Conservation (phyloP, 352 stramenopile genomes). For the Globisporangium heterothallicum region DNA sequence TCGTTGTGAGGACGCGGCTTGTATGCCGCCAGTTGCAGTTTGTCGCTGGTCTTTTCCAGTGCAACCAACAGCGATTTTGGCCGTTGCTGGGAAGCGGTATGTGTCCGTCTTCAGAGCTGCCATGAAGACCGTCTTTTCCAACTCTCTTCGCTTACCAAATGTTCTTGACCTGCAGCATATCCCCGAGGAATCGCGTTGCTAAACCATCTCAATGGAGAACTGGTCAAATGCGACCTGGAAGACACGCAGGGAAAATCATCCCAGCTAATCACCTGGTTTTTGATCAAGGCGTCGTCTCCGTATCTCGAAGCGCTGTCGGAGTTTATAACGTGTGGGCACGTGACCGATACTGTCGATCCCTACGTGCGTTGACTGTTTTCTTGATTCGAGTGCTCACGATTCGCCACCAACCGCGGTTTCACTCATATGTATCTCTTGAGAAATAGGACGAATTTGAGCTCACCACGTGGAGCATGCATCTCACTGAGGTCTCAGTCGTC, state of each 20-base stretch:
- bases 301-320: conserved; percentile 47
- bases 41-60: conserved; percentile 26
- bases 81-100: conserved; percentile 25
- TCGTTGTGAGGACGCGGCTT: conserved; percentile 30
- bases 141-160: background rate
- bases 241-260: conserved; percentile 28
- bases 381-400: background rate
- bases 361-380: conserved; percentile 33
- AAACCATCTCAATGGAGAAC: conserved; percentile 35
- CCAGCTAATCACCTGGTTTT: conserved; percentile 42
- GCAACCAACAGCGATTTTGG: conserved; percentile 31
- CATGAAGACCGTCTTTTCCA: too few relatives aligned
- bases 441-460: conserved; percentile 40
- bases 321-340: conserved; percentile 38
- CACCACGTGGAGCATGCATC: conserved; percentile 32
- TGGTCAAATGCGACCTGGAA: conserved; percentile 26
- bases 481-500: conserved; percentile 19
- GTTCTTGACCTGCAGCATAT: conserved; percentile 23
- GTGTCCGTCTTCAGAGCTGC: too few relatives aligned
- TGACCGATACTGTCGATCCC: conserved; percentile 40
- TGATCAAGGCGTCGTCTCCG: conserved; percentile 44
- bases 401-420: background rate
- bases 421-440: background rate
- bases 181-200: conserved; percentile 46
- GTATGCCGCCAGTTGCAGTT: conserved; percentile 25